A percentile compares a stretch with the other conserved stretches of the same genome.
phyloP scores from a whole-genome alignment of 1,284 basidiomycete species.

The Leccinum angustisporum region DNA sequence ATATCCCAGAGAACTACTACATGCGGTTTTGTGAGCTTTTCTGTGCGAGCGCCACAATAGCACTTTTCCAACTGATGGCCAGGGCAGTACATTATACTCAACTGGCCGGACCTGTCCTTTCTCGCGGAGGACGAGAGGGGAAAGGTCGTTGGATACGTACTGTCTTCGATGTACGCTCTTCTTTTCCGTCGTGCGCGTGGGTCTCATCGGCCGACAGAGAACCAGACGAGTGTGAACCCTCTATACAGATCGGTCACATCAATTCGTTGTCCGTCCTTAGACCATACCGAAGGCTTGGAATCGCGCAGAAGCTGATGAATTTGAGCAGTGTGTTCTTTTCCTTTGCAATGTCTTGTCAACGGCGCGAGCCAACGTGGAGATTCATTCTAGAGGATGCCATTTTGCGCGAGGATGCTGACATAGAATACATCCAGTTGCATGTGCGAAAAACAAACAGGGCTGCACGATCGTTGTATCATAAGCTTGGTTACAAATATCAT shows the following conservation, averaged over 20 bases:
- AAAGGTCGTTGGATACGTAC: slow-evolving; percentile 90
- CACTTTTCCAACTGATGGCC: slow-evolving; percentile 8
- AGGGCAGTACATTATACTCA: slow-evolving; percentile 89
- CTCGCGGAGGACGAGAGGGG: slow-evolving; percentile 91
- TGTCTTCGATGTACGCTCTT: slow-evolving; percentile 84
- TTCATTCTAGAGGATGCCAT: slow-evolving; percentile 76
- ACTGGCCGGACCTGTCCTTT: slow-evolving; percentile 93
- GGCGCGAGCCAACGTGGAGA: slow-evolving; percentile 7
- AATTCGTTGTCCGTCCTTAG: slow-evolving; percentile 90
- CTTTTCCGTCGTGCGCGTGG: neutral
- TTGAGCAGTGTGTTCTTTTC: slow-evolving; percentile 65
- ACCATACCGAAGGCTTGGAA: slow-evolving; percentile 79
- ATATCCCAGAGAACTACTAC: slow-evolving; percentile 84
- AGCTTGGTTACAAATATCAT: slow-evolving; percentile 77
- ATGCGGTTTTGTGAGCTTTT: slow-evolving; percentile 79
- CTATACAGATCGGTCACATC: slow-evolving; percentile 62
- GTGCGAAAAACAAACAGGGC: slow-evolving; percentile 88
- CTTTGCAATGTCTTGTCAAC: slow-evolving; percentile 5
- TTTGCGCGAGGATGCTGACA: slow-evolving; percentile 70
- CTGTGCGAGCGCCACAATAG: neutral
- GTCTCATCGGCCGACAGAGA: slow-evolving; percentile 22
- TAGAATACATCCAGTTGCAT: slow-evolving; percentile 78
- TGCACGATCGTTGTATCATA: slow-evolving; percentile 82
- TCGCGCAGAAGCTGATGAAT: slow-evolving; percentile 88
- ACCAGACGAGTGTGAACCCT: slow-evolving; percentile 14